phyloP scores from a whole-genome alignment of 2,329 filamentous ascomycete species.

The Phialophora chinensis region DNA sequence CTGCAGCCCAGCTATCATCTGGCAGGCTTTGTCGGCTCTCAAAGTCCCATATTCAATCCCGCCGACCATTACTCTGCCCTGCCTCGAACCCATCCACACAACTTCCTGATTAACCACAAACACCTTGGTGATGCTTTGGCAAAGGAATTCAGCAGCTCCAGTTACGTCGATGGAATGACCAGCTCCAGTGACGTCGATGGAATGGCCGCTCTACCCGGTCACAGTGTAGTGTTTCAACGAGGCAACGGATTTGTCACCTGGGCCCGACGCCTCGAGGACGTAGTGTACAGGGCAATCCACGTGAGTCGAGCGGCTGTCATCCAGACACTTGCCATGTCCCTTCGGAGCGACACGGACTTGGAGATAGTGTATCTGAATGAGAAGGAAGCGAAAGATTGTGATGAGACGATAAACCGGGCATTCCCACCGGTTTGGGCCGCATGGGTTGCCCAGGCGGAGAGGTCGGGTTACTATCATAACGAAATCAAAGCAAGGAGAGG shows the following conservation, averaged over 20 bases:
- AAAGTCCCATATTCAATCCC: slow-evolving; percentile 45
- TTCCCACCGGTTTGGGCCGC: slow-evolving; percentile 13
- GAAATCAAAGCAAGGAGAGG: slow-evolving; percentile 5
- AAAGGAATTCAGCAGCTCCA: slow-evolving; percentile 38
- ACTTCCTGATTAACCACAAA: slow-evolving; percentile 49
- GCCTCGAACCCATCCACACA: slow-evolving; percentile 40
- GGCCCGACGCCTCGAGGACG: slow-evolving; percentile 48
- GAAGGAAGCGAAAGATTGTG: slow-evolving; percentile 22
- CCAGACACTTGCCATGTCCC: slow-evolving; percentile 47
- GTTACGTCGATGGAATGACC: slow-evolving; percentile 23
- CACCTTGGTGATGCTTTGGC: slow-evolving; percentile 47
- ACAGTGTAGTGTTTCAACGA: slow-evolving; percentile 52
- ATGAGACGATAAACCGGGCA: slow-evolving; percentile 18
- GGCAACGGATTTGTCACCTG: slow-evolving; percentile 53
- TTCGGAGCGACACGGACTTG: slow-evolving; percentile 10
- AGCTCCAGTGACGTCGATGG: slow-evolving; percentile 26
- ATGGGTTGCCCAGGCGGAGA: slow-evolving; percentile 18
- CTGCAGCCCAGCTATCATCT: slow-evolving; percentile 53
- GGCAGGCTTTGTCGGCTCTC: slow-evolving; percentile 51
- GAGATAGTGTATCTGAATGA: slow-evolving; percentile 24
- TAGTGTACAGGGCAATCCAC: slow-evolving; percentile 51
- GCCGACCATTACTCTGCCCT: slow-evolving; percentile 36
- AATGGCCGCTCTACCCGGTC: slow-evolving; percentile 24
- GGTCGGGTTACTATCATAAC: slow-evolving; percentile 23
- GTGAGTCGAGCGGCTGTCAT: slow-evolving; percentile 52